Base-by-base conservation (phyloP, 495 filamentous ascomycete genomes). In the Aspergillus funiculosus region DNA sequence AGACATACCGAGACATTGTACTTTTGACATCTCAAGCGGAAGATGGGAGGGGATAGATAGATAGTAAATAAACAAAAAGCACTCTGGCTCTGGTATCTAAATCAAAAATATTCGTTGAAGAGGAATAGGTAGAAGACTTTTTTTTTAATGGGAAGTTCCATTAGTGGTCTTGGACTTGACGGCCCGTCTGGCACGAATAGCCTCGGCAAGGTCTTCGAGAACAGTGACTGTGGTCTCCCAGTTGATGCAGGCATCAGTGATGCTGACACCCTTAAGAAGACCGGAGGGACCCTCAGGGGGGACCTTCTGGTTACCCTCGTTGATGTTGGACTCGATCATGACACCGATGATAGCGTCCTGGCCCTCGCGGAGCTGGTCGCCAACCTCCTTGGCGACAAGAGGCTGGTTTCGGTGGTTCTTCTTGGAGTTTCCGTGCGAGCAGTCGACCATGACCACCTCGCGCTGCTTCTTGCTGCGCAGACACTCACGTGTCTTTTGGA, bases 271-370 rank as follows among this genome's bases (percentile, higher is more conserved):
- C 72, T 87, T 89, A 72, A 87, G 86, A 28, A 98, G 72, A 21
- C 68, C 85, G 0, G 77, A 63, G 7, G 83, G 85, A 15, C 91
- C 91, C 60, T 89, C 90, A 13, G 81, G 57, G 2, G 92, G 89
- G 7, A 95, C 87, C 68, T 95, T 95, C 67, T 98, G 92, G 73
- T 85, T 76, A 58, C 92, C 92, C 71, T 95, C 92, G 61, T 89
- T 79, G 76, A 98, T 89, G 68, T 97, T 92, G 56, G 87, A 94
- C 71, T 98, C 92, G 56, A 98, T 94, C 92, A 98, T 98, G 51
- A 97, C 84, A 52, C 91, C 92, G 51, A 97, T 76, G 58, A 98
- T 95, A 44, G 77, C 86, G 38, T 77, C 81, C 69, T 98, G 86
- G 30, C 92, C 92, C 56, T 82, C 81, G 30, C 85, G 83, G 29